Conservation (phyloP, 129 eudicot genomes). For the Helianthus tuberosus region DNA sequence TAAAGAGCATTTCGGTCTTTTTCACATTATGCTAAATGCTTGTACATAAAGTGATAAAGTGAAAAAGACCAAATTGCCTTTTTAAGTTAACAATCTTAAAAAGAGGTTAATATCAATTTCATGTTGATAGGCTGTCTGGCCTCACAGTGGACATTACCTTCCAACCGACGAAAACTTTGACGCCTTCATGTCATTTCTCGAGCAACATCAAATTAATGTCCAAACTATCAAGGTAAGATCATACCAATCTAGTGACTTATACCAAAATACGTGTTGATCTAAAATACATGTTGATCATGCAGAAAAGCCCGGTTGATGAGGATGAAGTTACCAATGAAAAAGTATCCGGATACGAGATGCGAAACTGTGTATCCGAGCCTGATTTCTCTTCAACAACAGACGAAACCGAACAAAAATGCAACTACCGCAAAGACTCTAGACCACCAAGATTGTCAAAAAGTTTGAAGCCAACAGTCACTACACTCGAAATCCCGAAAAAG, state of each 20-base stretch:
- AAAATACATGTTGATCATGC: constrained; percentile 23
- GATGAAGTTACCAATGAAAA: constrained; percentile 37
- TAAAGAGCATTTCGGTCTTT: too few relatives aligned
- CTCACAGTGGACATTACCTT: constrained; percentile 94
- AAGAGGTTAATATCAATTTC: constrained; percentile 11
- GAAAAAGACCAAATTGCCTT: too few relatives aligned
- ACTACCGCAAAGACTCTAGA: constrained; percentile 26
- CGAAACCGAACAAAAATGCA: constrained; percentile 26
- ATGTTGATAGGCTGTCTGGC: constrained; percentile 79
- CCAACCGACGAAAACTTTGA: constrained; percentile 90
- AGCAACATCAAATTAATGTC: constrained; percentile 59
- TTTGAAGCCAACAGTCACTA: constrained; percentile 39
- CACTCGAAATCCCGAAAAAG: constrained; percentile 57
- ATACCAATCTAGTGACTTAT: too few relatives aligned
- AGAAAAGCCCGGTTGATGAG: constrained; percentile 56
- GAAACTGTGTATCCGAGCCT: constrained; percentile 48
- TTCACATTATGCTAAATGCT: too few relatives aligned
- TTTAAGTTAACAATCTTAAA: background rate
- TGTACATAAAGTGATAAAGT: too few relatives aligned
- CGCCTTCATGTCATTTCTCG: constrained; percentile 67
- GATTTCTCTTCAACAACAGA: constrained; percentile 34
- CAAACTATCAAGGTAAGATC: constrained; percentile 60
- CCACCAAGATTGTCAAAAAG: constrained; percentile 20
- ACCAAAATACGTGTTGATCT: background rate
- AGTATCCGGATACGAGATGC: constrained; percentile 32